Evolutionary conservation across 495 filamentous ascomycete genomes (phyloP), one percentile per base, ranked within the genome.

Genomic region (Podospora comata): DNA sequence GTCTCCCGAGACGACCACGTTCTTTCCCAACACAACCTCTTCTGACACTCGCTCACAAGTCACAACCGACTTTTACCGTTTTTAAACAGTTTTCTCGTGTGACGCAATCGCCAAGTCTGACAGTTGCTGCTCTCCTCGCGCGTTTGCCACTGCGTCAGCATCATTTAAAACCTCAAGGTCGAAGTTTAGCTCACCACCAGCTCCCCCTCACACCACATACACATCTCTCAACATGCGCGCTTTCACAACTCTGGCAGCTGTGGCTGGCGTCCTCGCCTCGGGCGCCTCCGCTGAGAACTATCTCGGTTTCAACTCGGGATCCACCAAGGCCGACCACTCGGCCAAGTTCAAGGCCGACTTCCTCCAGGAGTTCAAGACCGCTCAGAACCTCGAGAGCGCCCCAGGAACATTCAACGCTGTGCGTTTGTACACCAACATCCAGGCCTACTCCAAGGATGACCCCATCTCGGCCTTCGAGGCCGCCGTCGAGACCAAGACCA

Each of bases 381-480:
- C 82, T 30, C 77, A 82, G 72, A 64, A 65, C 71, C 81, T 85
- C 18, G 59, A 72, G 55, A 75, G 73, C 59, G 73, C 79, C 16
- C 82, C 82, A 6, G 82, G 82, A 61, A 73, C 73, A 62, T 84
- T 85, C 79, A 80, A 82, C 72, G 74, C 77, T 68, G 83, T 81
- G 53, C 75, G 80, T 34, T 70, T 86, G 44, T 86, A 83, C 79
- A 85, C 84, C 68, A 78, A 82, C 72, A 79, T 82, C 71, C 84
- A 86, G 73, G 85, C 83, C 75, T 79, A 83, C 70, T 83, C 83
- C 28, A 75, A 75, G 23, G 75, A 72, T 34, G 79, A 84, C 68
- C 79, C 79, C 15, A 81, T 82, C 65, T 26, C 79, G 76, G 84
- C 84, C 44, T 84, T 86, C 65, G 83, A 85, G 59, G 84, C 84